These are phyloP conservation scores for Craterostigma plantagineum DNA, from an alignment of 257 asterid genomes.

Conservation along the genomic window DNA sequence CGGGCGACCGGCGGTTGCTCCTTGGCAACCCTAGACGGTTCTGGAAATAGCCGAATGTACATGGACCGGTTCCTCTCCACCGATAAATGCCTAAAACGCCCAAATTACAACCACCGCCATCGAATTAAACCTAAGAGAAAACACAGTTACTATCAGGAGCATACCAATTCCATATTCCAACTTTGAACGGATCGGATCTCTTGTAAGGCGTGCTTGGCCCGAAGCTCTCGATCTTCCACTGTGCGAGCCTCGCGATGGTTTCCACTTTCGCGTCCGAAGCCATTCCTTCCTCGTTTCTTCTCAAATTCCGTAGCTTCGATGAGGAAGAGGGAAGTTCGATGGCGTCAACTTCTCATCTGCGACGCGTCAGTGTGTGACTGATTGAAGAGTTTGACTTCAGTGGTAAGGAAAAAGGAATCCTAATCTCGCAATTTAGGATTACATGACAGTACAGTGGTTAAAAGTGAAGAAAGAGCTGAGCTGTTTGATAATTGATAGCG, in stretches of 20 bases:
- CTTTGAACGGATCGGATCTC: conserved; percentile 83
- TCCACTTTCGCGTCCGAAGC: conserved; percentile 56
- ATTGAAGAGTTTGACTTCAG: too few species aligned
- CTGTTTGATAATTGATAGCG: too few species aligned
- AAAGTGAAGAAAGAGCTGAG: too few species aligned
- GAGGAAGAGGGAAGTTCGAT: too few species aligned
- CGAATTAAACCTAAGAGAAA: background rate
- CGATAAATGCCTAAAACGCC: conserved; percentile 32
- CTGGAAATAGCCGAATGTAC: conserved; percentile 71
- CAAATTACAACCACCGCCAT: background rate
- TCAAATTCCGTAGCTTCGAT: too few species aligned
- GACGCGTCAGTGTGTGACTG: too few species aligned
- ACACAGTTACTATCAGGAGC: background rate
- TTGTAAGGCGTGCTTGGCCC: conserved; percentile 55
- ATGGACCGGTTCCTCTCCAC: conserved; percentile 50
- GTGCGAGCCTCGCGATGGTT: conserved; percentile 77
- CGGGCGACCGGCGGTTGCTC: conserved; percentile 87
- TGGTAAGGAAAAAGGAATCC: too few species aligned
- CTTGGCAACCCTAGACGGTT: conserved; percentile 56
- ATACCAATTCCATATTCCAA: conserved; percentile 93
- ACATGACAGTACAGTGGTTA: too few species aligned
- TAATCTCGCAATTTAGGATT: too few species aligned
- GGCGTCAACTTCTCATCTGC: too few species aligned
- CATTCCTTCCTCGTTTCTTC: too few species aligned
- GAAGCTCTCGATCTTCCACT: conserved; percentile 77